phyloP scores from a whole-genome alignment of 2,329 filamentous ascomycete species.

The Aspergillus calidoustus region DNA sequence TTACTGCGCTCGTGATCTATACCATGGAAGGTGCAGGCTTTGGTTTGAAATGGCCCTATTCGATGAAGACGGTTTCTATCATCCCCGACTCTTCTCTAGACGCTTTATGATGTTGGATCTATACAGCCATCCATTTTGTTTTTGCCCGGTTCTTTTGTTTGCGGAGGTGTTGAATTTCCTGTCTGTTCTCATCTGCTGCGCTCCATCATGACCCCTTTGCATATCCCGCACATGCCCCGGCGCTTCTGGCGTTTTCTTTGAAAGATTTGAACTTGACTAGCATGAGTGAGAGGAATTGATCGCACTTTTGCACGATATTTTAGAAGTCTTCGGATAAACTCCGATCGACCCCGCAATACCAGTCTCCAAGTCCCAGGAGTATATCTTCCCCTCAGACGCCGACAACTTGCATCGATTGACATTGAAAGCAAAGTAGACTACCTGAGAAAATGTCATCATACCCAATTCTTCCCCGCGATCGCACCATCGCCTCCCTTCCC shows the following conservation, averaged over 20 bases:
- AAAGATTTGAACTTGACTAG: constrained; percentile 13
- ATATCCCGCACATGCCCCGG: constrained; percentile 32
- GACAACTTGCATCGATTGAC: not conserved
- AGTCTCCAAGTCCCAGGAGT: not conserved
- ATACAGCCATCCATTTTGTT: constrained; percentile 21
- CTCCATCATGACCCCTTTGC: constrained; percentile 27
- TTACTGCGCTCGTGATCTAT: constrained; percentile 17
- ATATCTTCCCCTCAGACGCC: not conserved
- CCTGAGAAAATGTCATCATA: constrained; percentile 28
- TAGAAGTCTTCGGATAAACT: constrained; percentile 5
- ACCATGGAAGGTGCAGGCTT: constrained; percentile 20
- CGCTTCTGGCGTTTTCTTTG: constrained; percentile 28
- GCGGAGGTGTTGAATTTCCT: constrained; percentile 14
- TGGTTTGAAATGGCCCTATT: constrained; percentile 15
- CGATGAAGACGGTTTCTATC: constrained; percentile 1
- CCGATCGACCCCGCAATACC: constrained; percentile 11
- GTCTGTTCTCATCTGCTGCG: constrained; percentile 14
- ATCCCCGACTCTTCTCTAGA: constrained; percentile 2
- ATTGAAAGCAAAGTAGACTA: not conserved
- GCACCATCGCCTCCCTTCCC: constrained; percentile 34
- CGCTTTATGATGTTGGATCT: constrained; percentile 30
- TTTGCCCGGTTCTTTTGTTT: constrained; percentile 20
- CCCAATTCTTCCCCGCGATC: constrained; percentile 30
- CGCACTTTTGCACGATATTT: not conserved
- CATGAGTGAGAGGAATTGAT: constrained; percentile 15